Conservation (phyloP, 352 stramenopile species). For the Phytophthora cryptogea region DNA sequence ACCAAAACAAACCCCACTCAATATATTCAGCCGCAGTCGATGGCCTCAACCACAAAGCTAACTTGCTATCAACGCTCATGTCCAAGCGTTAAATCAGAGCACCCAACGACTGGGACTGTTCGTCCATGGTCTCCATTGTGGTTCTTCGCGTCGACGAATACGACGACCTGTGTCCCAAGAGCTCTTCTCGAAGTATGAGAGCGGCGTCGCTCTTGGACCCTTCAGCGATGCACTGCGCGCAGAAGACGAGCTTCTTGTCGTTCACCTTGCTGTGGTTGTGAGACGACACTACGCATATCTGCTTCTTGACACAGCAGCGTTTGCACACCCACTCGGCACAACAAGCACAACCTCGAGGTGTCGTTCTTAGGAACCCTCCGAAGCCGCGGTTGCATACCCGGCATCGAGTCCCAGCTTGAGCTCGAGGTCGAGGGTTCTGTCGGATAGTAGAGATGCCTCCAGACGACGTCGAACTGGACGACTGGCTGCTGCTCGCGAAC, state of each 20-base stretch:
- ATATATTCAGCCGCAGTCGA: conserved; percentile 46
- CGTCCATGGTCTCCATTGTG: conserved; percentile 23
- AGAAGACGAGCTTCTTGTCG: conserved; percentile 47
- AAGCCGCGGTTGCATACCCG: conserved; percentile 37
- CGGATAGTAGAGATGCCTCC: conserved; percentile 17
- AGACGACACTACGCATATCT: conserved; percentile 42
- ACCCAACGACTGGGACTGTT: neutral
- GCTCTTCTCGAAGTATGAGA: conserved; percentile 39
- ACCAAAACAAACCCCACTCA: conserved; percentile 34
- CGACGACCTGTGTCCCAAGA: conserved; percentile 31
- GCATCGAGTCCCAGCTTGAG: conserved; percentile 28
- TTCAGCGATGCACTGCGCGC: conserved; percentile 40
- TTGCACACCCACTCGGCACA: conserved; percentile 44
- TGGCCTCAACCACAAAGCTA: conserved; percentile 11
- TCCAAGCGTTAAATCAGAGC: no score
- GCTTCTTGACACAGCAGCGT: conserved; percentile 45
- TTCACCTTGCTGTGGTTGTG: conserved; percentile 43
- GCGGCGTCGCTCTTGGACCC: conserved; percentile 39
- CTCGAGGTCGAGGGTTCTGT: conserved; percentile 7
- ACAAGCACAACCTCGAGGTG: conserved; percentile 31
- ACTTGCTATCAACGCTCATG: conserved; percentile 5
- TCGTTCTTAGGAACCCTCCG: conserved; percentile 34
- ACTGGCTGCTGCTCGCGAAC: conserved; percentile 44
- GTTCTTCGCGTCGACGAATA: conserved; percentile 39
- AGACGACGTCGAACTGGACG: conserved; percentile 36